Evolutionary conservation across 352 stramenopile genomes (phyloP).

Genomic region (Phytophthora pini): DNA sequence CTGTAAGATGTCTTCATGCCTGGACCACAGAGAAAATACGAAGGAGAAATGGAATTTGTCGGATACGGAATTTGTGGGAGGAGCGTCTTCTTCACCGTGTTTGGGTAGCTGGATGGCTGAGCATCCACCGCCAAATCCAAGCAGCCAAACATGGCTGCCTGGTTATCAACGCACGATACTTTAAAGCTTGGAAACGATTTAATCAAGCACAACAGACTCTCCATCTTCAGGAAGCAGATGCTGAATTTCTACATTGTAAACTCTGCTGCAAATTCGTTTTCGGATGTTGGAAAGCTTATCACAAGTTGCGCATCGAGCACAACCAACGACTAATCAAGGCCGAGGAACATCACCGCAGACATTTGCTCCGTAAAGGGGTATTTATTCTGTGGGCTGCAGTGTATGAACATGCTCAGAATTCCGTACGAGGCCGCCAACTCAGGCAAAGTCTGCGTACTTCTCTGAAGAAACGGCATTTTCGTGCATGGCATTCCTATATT

Average conservation of each 20-base stretch:
- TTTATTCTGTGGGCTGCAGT: slow-evolving; percentile 28
- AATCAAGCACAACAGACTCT: not conserved
- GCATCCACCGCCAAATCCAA: slow-evolving; percentile 17
- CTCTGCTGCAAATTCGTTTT: slow-evolving; percentile 21
- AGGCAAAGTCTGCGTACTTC: slow-evolving; percentile 27
- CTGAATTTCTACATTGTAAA: slow-evolving; percentile 9
- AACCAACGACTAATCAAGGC: slow-evolving; percentile 9
- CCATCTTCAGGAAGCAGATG: slow-evolving; percentile 9
- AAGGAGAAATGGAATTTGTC: slow-evolving; percentile 9
- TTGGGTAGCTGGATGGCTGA: slow-evolving; percentile 28
- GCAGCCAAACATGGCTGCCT: slow-evolving; percentile 4
- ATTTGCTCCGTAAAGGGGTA: slow-evolving; percentile 34
- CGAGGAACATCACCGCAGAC: slow-evolving; percentile 17
- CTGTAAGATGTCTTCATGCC: slow-evolving; percentile 8
- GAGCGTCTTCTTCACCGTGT: slow-evolving; percentile 19
- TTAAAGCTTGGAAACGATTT: slow-evolving; percentile 28
- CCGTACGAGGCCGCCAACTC: slow-evolving; percentile 24
- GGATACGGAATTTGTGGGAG: slow-evolving; percentile 13
- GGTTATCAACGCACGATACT: slow-evolving; percentile 6
- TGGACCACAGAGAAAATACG: slow-evolving; percentile 18
- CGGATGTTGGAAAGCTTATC: slow-evolving; percentile 26
- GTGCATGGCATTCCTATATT: slow-evolving; percentile 19
- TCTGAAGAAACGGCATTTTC: slow-evolving; percentile 35
- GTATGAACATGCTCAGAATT: slow-evolving; percentile 27
- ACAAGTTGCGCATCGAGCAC: slow-evolving; percentile 2